A percentile compares a stretch with the other conserved stretches of the same genome.
Evolutionary conservation across 148 eudicot genomes (phyloP).

Genomic region (Spergularia bocconei): DNA sequence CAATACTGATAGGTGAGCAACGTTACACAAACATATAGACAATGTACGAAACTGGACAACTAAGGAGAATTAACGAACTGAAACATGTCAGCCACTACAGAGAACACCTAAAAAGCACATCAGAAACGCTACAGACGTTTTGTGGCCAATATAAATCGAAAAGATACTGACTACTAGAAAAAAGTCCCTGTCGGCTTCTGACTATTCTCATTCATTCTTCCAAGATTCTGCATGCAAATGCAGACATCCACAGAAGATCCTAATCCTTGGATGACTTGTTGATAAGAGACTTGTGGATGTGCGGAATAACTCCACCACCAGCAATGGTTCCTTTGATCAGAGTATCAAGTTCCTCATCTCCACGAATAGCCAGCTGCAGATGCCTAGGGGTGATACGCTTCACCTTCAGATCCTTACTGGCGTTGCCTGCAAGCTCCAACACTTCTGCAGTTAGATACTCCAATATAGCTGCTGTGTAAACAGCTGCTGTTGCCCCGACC

Average conservation of each 20-base stretch:
- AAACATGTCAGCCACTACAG: no score
- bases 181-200: background rate
- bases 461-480: conserved; percentile 58
- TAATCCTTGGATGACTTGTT: conserved; percentile 70
- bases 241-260: background rate
- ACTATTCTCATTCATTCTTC: background rate
- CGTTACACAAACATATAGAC: no score
- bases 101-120: background rate
- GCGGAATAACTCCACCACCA: conserved; percentile 40
- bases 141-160: background rate
- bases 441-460: conserved; percentile 67
- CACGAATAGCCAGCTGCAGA: conserved; percentile 68
- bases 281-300: conserved; percentile 69
- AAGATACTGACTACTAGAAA: background rate
- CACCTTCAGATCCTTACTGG: conserved; percentile 59
- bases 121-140: background rate
- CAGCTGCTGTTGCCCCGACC: conserved; percentile 64
- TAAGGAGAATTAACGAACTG: no score
- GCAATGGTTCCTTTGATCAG: conserved; percentile 50
- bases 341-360: conserved; percentile 70
- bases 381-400: conserved; percentile 74
- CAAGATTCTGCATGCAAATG: background rate
- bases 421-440: conserved; percentile 58
- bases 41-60: no score
- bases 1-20: no score